These are phyloP conservation scores for Tolypocladium guangdongense DNA, from an alignment of 2,329 filamentous ascomycete genomes.

Conservation along the genomic window DNA sequence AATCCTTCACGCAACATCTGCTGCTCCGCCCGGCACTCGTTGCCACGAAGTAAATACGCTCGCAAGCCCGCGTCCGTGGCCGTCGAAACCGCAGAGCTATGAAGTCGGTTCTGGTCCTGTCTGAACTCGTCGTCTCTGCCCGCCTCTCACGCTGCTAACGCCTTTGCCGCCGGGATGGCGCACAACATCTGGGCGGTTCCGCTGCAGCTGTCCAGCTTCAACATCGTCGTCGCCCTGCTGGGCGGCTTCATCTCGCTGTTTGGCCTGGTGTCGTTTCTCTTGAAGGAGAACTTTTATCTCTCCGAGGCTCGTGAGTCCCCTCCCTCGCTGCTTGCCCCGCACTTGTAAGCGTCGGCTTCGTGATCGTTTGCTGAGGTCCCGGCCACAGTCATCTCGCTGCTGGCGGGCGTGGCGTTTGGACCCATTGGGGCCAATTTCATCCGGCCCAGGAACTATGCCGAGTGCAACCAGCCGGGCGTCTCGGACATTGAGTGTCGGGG, in stretches of 20 bases:
- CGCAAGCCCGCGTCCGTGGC: background rate
- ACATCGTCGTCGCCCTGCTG: conserved; percentile 68
- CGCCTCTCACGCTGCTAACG: conserved; percentile 9
- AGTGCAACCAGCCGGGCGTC: conserved; percentile 14
- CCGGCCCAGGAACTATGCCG: conserved; percentile 63
- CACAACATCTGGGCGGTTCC: conserved; percentile 20
- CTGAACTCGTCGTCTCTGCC: background rate
- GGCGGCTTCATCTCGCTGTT: conserved; percentile 88
- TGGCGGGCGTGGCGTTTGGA: conserved; percentile 69
- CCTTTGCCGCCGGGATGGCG: conserved; percentile 9
- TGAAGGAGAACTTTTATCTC: conserved; percentile 84
- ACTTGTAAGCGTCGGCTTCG: too few relatives aligned
- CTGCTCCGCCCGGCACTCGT: too few relatives aligned
- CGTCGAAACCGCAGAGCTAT: conserved; percentile 1
- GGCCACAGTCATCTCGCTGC: conserved; percentile 60
- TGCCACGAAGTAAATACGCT: background rate
- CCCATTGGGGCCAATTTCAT: conserved; percentile 69
- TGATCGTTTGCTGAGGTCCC: background rate
- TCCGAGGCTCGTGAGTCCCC: conserved; percentile 69
- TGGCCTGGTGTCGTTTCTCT: conserved; percentile 76
- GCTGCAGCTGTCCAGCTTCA: conserved; percentile 64
- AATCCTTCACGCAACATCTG: background rate
- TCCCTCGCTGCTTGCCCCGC: background rate
- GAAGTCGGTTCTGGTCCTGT: conserved; percentile 1
- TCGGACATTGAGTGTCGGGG: conserved; percentile 22